Conservation (phyloP, 2,329 filamentous ascomycete species). For the Aspergillus latus region DNA sequence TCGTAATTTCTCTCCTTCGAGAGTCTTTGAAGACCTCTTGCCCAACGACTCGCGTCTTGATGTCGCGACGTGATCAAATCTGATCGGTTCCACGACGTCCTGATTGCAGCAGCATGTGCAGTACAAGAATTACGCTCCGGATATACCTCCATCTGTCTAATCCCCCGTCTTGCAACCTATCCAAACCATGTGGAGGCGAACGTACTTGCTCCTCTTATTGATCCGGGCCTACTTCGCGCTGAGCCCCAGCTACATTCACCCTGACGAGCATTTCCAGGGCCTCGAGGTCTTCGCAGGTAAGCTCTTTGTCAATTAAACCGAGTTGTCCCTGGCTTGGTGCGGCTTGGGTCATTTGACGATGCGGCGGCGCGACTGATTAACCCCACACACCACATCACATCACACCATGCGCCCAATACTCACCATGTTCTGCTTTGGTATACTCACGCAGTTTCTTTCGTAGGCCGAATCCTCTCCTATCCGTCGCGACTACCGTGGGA, state of each 20-base stretch:
- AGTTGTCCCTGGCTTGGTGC: not conserved
- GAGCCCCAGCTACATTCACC: constrained; percentile 93
- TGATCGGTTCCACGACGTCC: constrained; percentile 7
- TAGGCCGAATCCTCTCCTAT: constrained; percentile 90
- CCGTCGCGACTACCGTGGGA: constrained; percentile 92
- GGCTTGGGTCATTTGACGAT: constrained; percentile 6
- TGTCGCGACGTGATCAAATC: constrained; percentile 13
- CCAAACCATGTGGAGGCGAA: constrained; percentile 78
- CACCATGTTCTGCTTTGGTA: not conserved
- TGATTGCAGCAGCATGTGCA: constrained; percentile 16
- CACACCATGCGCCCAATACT: not conserved
- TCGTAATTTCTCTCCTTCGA: not conserved
- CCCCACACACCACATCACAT: constrained; percentile 2
- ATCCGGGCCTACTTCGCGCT: constrained; percentile 92
- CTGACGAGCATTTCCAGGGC: constrained; percentile 98
- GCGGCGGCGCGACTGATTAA: constrained; percentile 8
- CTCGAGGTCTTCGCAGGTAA: constrained; percentile 95
- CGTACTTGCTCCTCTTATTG: constrained; percentile 79
- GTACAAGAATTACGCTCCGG: constrained; percentile 4
- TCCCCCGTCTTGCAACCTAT: constrained; percentile 19
- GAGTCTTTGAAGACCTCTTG: not conserved
- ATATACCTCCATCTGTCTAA: constrained; percentile 8
- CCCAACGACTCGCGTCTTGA: not conserved
- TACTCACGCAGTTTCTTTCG: constrained; percentile 11
- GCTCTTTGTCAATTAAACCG: constrained; percentile 31